phyloP scores from a whole-genome alignment of 768 basidiomycete genomes.

The Polyporus arcularius region DNA sequence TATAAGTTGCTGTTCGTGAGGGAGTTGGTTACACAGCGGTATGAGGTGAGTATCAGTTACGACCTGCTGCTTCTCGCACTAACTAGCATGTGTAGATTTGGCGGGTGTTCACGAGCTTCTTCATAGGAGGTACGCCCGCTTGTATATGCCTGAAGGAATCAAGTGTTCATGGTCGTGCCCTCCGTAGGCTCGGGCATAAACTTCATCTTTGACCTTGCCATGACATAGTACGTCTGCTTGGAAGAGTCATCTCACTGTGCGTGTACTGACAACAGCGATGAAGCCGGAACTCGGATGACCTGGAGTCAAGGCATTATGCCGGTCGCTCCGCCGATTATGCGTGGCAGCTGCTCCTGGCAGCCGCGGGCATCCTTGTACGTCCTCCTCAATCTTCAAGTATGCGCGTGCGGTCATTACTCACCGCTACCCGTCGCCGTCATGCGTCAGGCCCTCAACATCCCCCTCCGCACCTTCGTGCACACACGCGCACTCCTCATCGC shows the following conservation, averaged over 20 bases:
- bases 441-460: conserved; percentile 54
- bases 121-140: conserved; percentile 56
- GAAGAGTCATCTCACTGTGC: not conserved
- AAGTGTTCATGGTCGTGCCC: too few relatives aligned
- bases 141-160: not conserved
- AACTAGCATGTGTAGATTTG: conserved; percentile 50
- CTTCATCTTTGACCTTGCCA: conserved; percentile 66
- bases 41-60: conserved; percentile 50
- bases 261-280: not conserved
- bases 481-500: conserved; percentile 65
- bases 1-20: conserved; percentile 59
- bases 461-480: conserved; percentile 57
- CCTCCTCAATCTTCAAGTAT: conserved; percentile 1
- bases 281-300: conserved; percentile 64
- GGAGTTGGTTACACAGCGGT: conserved; percentile 42
- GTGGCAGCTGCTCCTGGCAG: conserved; percentile 66
- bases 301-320: conserved; percentile 63
- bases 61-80: not conserved
- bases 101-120: conserved; percentile 74
- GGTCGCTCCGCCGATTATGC: conserved; percentile 72
- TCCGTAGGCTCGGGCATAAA: conserved; percentile 48
- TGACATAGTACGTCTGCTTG: conserved; percentile 58
- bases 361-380: conserved; percentile 61
- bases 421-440: not conserved
- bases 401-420: not conserved